A percentile compares a stretch with the other conserved stretches of the same genome.
phyloP scores from a whole-genome alignment of 2,329 filamentous ascomycete species.

The Fusarium sp. region DNA sequence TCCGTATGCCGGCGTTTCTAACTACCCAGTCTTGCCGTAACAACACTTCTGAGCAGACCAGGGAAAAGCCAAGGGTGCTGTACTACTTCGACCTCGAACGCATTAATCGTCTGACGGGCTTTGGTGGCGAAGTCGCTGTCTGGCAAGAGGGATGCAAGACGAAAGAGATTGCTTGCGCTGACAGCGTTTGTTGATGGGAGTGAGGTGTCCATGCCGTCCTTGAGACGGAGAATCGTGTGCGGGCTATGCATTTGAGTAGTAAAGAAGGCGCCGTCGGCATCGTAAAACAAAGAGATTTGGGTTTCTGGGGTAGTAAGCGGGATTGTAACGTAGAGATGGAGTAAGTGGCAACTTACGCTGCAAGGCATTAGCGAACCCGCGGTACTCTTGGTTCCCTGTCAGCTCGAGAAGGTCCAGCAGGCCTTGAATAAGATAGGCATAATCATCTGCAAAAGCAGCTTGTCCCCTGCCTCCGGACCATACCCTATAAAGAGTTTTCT shows the following conservation, averaged over 20 bases:
- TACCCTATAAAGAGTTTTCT: constrained; percentile 77
- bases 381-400: constrained; percentile 80
- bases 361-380: constrained; percentile 84
- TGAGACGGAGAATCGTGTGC: constrained; percentile 85
- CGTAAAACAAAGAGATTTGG: constrained; percentile 84
- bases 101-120: constrained; percentile 80
- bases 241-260: constrained; percentile 73
- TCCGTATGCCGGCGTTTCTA: constrained; percentile 52
- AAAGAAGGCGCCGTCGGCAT: constrained; percentile 78
- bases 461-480: constrained; percentile 76
- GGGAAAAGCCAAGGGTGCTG: constrained; percentile 95
- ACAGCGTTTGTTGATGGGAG: constrained; percentile 92
- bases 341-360: constrained; percentile 68
- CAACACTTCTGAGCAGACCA: constrained; percentile 80
- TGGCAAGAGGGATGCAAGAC: constrained; percentile 77
- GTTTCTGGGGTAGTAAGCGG: constrained; percentile 62
- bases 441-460: constrained; percentile 90
- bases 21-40: constrained; percentile 79
- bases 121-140: constrained; percentile 73
- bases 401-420: constrained; percentile 87
- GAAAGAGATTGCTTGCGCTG: constrained; percentile 88
- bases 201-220: constrained; percentile 94
- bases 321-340: background rate
- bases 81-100: constrained; percentile 91
- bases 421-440: constrained; percentile 87